Evolutionary conservation across 208 protist genomes (phyloP).

Genomic region (Leishmania tarentolae): DNA sequence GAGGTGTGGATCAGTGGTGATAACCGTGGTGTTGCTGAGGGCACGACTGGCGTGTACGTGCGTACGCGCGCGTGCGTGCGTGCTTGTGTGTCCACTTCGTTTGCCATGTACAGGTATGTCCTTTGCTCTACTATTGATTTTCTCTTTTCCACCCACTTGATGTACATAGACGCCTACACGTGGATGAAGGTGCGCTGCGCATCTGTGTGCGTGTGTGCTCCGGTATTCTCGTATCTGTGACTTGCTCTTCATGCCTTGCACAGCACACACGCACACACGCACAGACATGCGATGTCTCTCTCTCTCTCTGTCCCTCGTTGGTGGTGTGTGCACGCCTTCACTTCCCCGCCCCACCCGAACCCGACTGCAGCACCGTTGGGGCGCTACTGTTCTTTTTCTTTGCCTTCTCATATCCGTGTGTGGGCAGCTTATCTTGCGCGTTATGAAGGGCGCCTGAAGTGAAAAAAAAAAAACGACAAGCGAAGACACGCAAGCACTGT

Average conservation of each 20-base stretch:
- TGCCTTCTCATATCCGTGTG: not conserved
- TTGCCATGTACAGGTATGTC: slow-evolving; percentile 1
- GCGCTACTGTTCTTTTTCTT: not conserved
- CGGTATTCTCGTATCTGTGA: too few relatives aligned
- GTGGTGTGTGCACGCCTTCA: not conserved
- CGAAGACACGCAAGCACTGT: not conserved
- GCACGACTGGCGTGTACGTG: not conserved
- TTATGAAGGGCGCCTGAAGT: not conserved
- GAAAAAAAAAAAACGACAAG: not conserved
- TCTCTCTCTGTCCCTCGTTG: not conserved
- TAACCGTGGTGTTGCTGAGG: not conserved
- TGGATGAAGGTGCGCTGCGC: not conserved
- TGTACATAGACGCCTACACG: slow-evolving; percentile 4
- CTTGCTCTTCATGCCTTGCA: not conserved
- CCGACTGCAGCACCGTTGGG: not conserved
- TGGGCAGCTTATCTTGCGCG: not conserved
- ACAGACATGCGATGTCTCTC: not conserved
- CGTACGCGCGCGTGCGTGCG: too few relatives aligned
- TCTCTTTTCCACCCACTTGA: not conserved
- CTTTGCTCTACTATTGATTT: not conserved
- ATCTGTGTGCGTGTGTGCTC: not conserved
- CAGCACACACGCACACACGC: not conserved
- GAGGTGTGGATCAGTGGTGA: not conserved
- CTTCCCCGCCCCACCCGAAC: not conserved
- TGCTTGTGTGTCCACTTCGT: not conserved